Base-by-base conservation (phyloP, 768 basidiomycete species). In the Psilocybe cubensis region DNA sequence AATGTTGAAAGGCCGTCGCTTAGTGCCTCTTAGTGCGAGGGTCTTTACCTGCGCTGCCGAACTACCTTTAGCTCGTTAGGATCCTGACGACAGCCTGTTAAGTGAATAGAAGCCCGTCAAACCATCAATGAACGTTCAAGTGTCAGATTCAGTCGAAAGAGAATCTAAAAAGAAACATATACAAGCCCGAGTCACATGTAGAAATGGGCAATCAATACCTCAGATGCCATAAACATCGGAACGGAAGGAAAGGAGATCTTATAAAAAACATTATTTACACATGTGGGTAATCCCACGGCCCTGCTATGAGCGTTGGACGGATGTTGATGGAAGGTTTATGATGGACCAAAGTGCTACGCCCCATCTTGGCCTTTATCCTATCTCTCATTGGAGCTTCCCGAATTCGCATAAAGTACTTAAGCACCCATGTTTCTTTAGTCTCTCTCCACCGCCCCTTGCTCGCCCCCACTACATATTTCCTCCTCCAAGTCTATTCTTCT, bases 251-350 rank as follows among this genome's bases (percentile, higher is more conserved):
- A 60, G 59, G 51, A 27, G 14, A 21, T 38, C 41, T 33, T 64
- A 61, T 43, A 52, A 35, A 47, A 42, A 54, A 43, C 44, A 48
- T 57, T 40, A 57, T 66, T 70, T 59, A 65, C 66, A 67, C 72
- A 73, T 74, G 72, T 74, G 72, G 65, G 60, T 62, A 62, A 68
- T 72, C 72, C 71, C 68, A 72, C 71, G 67, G 64, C 64, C 68
- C 52, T 56, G 57, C 60, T 68, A 65, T 66, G 63, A 68, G 61
- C 58, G 28, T 38, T 44, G 56, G 66, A 73, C 68, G 70, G 69
- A 38, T 63, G 60, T 63, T 63, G 54, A 59, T 63, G 48, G 38
- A 46, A 33, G 49, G 49, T 40, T 27, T 54, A 48, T 53, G 52
- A 53, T 58, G 56, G 56, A 56, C 55, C 56, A 52, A 40, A 57